Base-by-base conservation (phyloP, 2,329 filamentous ascomycete species). In the Botrytis hyacinthi region DNA sequence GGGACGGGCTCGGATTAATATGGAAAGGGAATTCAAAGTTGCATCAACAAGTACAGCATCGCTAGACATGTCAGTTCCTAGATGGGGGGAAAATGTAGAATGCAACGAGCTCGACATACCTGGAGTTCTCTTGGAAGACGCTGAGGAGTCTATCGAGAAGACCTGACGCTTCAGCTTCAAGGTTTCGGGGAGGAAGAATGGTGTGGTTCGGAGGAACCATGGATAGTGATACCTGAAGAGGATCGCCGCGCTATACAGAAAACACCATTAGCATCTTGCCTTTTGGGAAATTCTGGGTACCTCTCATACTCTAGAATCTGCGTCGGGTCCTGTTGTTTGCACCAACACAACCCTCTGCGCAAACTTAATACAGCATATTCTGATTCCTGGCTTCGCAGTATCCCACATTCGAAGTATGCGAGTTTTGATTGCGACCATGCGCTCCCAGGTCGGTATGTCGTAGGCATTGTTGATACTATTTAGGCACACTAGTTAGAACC, bases 361-460 rank as follows among this genome's bases (percentile, higher is more conserved):
- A 82, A 99, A 99, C 83, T 99, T 99, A 87, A 98, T 92, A 84
- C 96, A 98, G 86, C 94, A 97, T 82, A 98, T 91, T 79, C 91
- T 91, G 76, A 98, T 89, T 4, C 93, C 92, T 20, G 91, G 87
- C 22, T 89, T 85, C 29, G 93, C 91, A 61, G 86, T 88, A 78
- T 98, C 95, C 95, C 97, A 98, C 80, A 96, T 90, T 74, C 89
- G 90, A 74, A 99, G 83, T 77, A 99, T 96, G 79, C 91, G 92
- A 72, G 92, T 90, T 85, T 99, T 99, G 83, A 98, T 95, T 18
- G 90, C 88, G 71, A 90, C 87, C 89, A 98, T 97, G 76, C 91
- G 90, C 80, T 96, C 92, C 96, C 96, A 99, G 63, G 92, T 90
- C 73, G 91, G 87, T 59, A 85, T 87, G 81, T 98, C 94, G 84